Evolutionary conservation across 371 early-diverging fungal species (phyloP).

Genomic region (Mortierella sp.): DNA sequence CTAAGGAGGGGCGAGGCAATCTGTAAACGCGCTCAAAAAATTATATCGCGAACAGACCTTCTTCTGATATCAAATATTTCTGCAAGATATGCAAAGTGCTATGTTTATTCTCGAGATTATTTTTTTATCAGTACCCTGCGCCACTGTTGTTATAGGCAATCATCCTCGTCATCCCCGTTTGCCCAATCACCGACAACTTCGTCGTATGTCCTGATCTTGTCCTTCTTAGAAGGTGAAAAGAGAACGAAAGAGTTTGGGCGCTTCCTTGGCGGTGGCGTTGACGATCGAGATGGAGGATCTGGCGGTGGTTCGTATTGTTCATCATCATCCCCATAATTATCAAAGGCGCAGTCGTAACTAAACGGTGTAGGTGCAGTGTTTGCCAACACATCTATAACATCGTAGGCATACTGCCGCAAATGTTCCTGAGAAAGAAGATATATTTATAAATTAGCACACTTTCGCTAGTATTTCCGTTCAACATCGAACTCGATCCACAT

Average conservation of each 20-base stretch:
- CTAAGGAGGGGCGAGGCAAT: no score
- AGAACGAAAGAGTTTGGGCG: conserved; percentile 8
- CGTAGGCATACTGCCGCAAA: conserved; percentile 10
- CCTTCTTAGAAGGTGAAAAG: conserved; percentile 2
- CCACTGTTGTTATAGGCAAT: no score
- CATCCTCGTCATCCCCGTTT: no score
- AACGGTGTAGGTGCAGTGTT: conserved; percentile 12
- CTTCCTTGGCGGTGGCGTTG: conserved; percentile 3
- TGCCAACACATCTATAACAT: conserved; percentile 14
- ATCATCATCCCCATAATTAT: conserved; percentile 1
- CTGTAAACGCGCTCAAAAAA: no score
- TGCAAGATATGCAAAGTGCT: no score
- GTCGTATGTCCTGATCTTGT: background rate
- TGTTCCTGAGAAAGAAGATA: conserved; percentile 8
- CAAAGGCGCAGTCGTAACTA: conserved; percentile 1
- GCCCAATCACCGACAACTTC: background rate
- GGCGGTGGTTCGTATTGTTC: background rate
- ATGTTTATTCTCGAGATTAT: no score
- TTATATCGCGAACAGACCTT: no score
- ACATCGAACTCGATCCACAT: conserved; percentile 4
- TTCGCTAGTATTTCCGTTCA: conserved; percentile 5
- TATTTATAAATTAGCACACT: conserved; percentile 7
- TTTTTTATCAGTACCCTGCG: no score
- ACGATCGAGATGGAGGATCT: conserved; percentile 3
- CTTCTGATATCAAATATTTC: no score